Evolutionary conservation across 257 asterid genomes (phyloP).

Genomic region (Solanum rostratum): DNA sequence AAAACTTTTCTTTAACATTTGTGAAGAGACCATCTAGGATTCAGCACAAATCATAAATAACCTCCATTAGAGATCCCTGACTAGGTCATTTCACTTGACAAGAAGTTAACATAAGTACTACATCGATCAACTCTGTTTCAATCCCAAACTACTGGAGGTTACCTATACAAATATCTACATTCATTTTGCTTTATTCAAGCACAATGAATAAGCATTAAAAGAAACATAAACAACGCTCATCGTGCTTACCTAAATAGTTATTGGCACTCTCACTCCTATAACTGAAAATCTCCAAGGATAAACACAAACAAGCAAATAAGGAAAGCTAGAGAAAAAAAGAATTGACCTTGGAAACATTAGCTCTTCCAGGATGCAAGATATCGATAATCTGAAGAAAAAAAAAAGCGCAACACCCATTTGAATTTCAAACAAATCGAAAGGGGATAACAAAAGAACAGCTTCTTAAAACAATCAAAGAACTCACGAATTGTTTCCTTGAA

Average conservation of each 20-base stretch:
- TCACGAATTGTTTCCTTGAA: slow-evolving; percentile 77
- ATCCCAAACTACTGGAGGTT: not conserved
- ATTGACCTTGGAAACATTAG: slow-evolving; percentile 84
- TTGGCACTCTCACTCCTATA: not conserved
- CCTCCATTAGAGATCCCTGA: not conserved
- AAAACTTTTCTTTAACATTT: not conserved
- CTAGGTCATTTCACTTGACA: not conserved
- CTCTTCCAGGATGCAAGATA: slow-evolving; percentile 84
- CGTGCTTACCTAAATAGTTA: not conserved
- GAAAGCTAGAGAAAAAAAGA: not conserved
- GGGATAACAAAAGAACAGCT: not conserved
- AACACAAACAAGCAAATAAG: not conserved
- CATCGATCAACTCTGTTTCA: not conserved
- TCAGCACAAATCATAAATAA: not conserved
- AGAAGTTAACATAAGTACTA: not conserved
- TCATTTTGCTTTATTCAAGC: not conserved
- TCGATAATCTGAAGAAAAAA: slow-evolving; percentile 44
- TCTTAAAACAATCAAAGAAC: not conserved
- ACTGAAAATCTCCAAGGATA: not conserved
- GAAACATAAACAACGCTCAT: not conserved
- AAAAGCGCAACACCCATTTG: not conserved
- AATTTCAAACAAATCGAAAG: not conserved
- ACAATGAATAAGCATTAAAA: not conserved
- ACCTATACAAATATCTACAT: not conserved
- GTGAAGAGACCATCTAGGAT: not conserved